Base-by-base conservation (phyloP, 2,329 filamentous ascomycete species). In the Exophiala spinifera region DNA sequence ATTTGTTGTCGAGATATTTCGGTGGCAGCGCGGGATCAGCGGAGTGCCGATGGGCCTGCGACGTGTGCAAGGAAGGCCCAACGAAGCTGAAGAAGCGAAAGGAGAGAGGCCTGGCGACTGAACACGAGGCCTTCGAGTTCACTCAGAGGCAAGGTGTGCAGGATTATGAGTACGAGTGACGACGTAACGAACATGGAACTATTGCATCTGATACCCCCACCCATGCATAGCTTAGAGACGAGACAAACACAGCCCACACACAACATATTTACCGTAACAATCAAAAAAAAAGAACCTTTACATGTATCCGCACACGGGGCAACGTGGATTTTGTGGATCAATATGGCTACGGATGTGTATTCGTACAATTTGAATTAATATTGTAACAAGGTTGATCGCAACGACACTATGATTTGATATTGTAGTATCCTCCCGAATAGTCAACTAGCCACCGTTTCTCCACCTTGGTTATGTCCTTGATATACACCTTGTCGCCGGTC, bases 401-500 rank as follows among this genome's bases (percentile, higher is more conserved):
- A 39, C 31, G 31, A 55, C 23, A 25, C 23, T 25, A 44, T n/a
- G n/a, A n/a, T 34, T 60, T 60, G 28, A 89, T 72, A 65, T 83
- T 80, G 69, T 95, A 95, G 68, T 88, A 97, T 51, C 87, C 85
- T 0, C 89, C 84, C 13, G 89, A 91, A 76, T 92, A 95, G 70
- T 97, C 90, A 45, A 91, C 69, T 63, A 99, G 77, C 89, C 92
- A 99, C n/a, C 76, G 78, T 78, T 90, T 96, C 69, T 96, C 89
- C 64, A 97, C 88, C 74, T 89, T 94, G n/a, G 86, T 94, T 55
- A 97, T 76, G 70, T 97, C 92, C 51, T 90, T 80, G 64, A 99
- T 95, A 68, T 87, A 97, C 0, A 83, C 91, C 77, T 97, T 97
- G 60, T 82, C 83, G 8, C 87, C 84, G 3, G 89, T 95, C 74